Evolutionary conservation across 1,284 basidiomycete species (phyloP).

Genomic region (Ceratorhiza oryzae-sativae): DNA sequence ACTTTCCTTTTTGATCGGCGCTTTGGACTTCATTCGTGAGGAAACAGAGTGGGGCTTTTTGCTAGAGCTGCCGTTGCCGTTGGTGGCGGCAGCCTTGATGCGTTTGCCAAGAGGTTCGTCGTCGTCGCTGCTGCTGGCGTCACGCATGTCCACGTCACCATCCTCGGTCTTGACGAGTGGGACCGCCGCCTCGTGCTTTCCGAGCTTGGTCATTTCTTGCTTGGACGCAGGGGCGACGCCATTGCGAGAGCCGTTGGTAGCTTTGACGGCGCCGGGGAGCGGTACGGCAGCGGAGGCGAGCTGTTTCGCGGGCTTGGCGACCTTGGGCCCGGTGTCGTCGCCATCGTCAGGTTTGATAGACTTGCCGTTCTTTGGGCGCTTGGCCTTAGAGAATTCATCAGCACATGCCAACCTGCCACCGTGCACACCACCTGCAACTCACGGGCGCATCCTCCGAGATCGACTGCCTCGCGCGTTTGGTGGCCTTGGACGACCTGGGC

Average conservation of each 20-base stretch:
- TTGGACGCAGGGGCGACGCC: constrained; percentile 72
- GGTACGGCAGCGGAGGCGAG: constrained; percentile 54
- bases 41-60: constrained; percentile 18
- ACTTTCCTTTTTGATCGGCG: constrained; percentile 2
- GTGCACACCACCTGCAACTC: constrained; percentile 38
- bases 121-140: constrained; percentile 19
- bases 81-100: constrained; percentile 46
- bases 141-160: constrained; percentile 25
- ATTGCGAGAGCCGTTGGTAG: constrained; percentile 50
- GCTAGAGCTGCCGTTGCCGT: constrained; percentile 53
- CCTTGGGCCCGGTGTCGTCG: constrained; percentile 39
- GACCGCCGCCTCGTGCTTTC: constrained; percentile 38
- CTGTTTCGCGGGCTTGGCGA: constrained; percentile 65
- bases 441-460: constrained; percentile 42
- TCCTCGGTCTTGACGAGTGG: constrained; percentile 43
- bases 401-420: neutral
- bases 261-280: constrained; percentile 55
- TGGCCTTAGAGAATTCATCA: constrained; percentile 20
- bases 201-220: constrained; percentile 29
- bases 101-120: constrained; percentile 26
- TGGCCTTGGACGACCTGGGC: constrained; percentile 19
- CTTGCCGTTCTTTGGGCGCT: constrained; percentile 31
- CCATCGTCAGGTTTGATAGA: neutral
- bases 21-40: constrained; percentile 23
- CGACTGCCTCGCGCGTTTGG: constrained; percentile 38